These are phyloP conservation scores for Oleoguttula mirabilis DNA, from an alignment of 495 filamentous ascomycete species.

Conservation along the genomic window DNA sequence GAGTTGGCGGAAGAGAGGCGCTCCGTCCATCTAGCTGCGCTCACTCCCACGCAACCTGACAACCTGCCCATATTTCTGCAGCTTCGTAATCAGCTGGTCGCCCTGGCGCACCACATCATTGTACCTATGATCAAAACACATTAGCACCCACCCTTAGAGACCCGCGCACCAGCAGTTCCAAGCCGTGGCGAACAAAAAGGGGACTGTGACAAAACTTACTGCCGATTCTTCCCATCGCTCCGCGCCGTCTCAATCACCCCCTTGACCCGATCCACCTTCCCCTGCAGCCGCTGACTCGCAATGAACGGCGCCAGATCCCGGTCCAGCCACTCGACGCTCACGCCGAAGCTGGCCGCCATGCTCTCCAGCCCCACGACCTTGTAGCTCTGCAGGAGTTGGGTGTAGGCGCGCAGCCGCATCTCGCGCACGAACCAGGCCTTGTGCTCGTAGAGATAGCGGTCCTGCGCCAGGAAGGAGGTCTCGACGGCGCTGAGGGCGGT, in stretches of 20 bases:
- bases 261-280: constrained; percentile 94
- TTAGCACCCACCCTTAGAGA: not conserved
- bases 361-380: constrained; percentile 87
- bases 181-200: no score
- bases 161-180: no score
- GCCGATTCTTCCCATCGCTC: constrained; percentile 97
- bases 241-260: constrained; percentile 96
- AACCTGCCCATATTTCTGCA: constrained; percentile 97
- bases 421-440: constrained; percentile 92
- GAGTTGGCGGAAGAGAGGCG: no score
- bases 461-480: constrained; percentile 83
- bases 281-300: constrained; percentile 81
- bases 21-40: constrained; percentile 11
- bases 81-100: constrained; percentile 91
- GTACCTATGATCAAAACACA: constrained; percentile 36
- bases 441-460: constrained; percentile 90
- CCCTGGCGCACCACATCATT: constrained; percentile 94
- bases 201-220: constrained; percentile 28
- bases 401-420: constrained; percentile 91
- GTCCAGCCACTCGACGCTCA: constrained; percentile 89
- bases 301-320: constrained; percentile 97
- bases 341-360: constrained; percentile 94
- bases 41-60: constrained; percentile 91
- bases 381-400: constrained; percentile 95
- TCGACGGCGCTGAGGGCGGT: constrained; percentile 80